phyloP scores from a whole-genome alignment of 1,139 yeast genomes.

The Kodamaea derodonti region DNA sequence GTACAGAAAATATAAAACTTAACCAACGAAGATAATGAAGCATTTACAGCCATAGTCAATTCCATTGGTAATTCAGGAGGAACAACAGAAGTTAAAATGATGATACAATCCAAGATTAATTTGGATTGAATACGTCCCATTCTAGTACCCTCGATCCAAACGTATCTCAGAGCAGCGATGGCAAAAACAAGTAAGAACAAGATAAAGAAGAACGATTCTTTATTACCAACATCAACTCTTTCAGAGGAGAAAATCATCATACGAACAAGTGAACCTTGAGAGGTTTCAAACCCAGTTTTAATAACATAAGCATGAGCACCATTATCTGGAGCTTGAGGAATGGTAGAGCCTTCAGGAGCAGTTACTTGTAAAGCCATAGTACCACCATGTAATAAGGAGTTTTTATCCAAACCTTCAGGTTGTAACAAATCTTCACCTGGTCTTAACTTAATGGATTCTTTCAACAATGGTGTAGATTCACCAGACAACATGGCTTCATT shows the following conservation, averaged over 20 bases:
- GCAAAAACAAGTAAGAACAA: slow-evolving; percentile 88
- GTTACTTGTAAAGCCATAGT: slow-evolving; percentile 94
- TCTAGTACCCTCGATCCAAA: slow-evolving; percentile 95
- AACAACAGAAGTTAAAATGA: slow-evolving; percentile 94
- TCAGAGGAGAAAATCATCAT: slow-evolving; percentile 97
- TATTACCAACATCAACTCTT: slow-evolving; percentile 93
- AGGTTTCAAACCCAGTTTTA: slow-evolving; percentile 95
- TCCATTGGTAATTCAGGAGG: slow-evolving; percentile 99
- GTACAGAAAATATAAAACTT: slow-evolving; percentile 93
- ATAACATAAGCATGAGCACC: slow-evolving; percentile 92
- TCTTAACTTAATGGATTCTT: slow-evolving; percentile 85
- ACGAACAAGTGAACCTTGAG: slow-evolving; percentile 96
- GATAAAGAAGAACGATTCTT: slow-evolving; percentile 90
- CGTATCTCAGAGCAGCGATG: slow-evolving; percentile 94
- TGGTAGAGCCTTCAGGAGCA: slow-evolving; percentile 47
- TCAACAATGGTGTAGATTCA: slow-evolving; percentile 93
- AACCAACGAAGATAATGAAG: slow-evolving; percentile 81
- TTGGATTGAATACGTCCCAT: slow-evolving; percentile 95
- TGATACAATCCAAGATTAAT: slow-evolving; percentile 89
- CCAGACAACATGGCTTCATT: slow-evolving; percentile 99
- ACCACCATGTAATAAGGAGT: slow-evolving; percentile 91
- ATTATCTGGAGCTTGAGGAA: slow-evolving; percentile 64
- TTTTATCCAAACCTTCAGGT: slow-evolving; percentile 82
- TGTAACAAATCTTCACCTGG: slow-evolving; percentile 67
- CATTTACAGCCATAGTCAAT: slow-evolving; percentile 94